A percentile compares a stretch with the other conserved stretches of the same genome.
phyloP scores from a whole-genome alignment of 139 green algal species.

The Micractinium conductrix region DNA sequence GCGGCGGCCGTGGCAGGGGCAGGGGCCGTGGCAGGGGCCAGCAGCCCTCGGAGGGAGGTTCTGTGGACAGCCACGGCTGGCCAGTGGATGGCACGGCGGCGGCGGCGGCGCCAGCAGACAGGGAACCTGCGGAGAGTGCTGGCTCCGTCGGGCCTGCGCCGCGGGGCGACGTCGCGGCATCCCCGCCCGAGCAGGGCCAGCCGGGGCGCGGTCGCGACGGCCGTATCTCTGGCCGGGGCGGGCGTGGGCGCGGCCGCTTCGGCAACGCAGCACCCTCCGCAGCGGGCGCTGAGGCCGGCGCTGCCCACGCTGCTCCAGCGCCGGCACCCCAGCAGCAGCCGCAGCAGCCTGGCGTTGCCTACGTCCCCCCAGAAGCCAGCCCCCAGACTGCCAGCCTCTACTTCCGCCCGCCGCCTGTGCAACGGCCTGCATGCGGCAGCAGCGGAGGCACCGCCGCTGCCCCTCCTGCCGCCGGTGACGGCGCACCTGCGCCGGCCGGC shows the following conservation, averaged over 20 bases:
- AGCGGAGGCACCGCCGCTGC: neutral
- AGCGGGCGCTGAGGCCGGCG: neutral
- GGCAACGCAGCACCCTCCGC: neutral
- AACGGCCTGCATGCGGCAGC: no score
- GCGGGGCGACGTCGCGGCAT: neutral
- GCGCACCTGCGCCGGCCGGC: neutral
- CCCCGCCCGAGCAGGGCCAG: no score
- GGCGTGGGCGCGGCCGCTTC: neutral
- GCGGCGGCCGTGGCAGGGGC: neutral
- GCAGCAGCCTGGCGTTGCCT: neutral
- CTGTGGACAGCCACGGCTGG: neutral
- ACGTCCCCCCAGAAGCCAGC: neutral
- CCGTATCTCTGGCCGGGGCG: no score
- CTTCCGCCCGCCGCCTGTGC: neutral
- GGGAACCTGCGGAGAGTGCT: neutral
- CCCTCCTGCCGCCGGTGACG: neutral
- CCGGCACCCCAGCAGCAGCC: no score
- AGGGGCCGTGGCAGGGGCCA: conserved; percentile 1
- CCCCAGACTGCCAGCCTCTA: neutral
- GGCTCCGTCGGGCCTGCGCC: neutral
- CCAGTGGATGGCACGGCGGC: neutral
- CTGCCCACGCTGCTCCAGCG: no score
- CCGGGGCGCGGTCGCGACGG: no score
- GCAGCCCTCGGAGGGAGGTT: neutral
- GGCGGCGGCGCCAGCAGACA: neutral